A percentile compares a stretch with the other conserved stretches of the same genome.
Conservation (phyloP, 2,329 filamentous ascomycete genomes). For the Stromatinia cepivora region DNA sequence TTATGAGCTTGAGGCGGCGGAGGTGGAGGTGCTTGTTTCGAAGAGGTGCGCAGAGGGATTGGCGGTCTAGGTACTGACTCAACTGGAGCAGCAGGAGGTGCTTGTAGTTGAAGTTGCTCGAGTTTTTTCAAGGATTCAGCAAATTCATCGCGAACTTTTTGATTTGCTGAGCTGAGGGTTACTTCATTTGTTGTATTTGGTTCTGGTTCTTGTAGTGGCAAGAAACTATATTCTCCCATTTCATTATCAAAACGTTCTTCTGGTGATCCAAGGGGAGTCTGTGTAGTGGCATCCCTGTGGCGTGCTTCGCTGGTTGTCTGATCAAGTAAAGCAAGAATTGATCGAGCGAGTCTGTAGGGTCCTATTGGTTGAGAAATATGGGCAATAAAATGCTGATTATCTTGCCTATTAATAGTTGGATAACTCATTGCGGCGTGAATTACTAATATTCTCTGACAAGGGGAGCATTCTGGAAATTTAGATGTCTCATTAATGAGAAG, state of each 20-base stretch:
- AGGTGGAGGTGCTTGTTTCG: neutral
- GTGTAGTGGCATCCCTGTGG: slow-evolving; percentile 28
- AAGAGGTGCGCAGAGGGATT: neutral
- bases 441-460: slow-evolving; percentile 29
- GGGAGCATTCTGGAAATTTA: slow-evolving; percentile 17
- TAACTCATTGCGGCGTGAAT: slow-evolving; percentile 30
- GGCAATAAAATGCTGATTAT: slow-evolving; percentile 20
- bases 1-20: neutral
- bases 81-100: neutral
- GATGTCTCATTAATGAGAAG: slow-evolving; percentile 24
- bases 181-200: neutral
- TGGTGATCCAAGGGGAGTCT: slow-evolving; percentile 34
- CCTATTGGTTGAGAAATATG: slow-evolving; percentile 31
- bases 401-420: neutral
- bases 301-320: neutral
- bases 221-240: slow-evolving; percentile 32
- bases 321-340: slow-evolving; percentile 32
- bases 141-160: neutral
- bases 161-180: neutral
- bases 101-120: slow-evolving; percentile 1
- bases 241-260: slow-evolving; percentile 30
- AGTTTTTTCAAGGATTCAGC: neutral
- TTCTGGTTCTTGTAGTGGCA: neutral
- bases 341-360: slow-evolving; percentile 31
- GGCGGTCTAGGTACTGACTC: neutral